These are phyloP conservation scores for Medicago lupulina DNA, from an alignment of 306 rosid species.

Conservation along the genomic window DNA sequence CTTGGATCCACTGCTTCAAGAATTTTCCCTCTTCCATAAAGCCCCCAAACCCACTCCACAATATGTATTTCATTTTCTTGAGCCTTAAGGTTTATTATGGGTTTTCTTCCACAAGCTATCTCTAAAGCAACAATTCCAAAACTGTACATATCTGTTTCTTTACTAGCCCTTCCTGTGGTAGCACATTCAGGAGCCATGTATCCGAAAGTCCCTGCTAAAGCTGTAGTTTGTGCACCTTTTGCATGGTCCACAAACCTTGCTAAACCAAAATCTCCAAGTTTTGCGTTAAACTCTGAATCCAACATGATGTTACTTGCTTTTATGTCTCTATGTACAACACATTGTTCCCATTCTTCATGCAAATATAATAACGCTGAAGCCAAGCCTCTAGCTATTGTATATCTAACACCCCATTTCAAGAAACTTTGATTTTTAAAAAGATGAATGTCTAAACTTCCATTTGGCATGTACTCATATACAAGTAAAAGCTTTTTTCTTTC, in stretches of 20 bases:
- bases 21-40: slow-evolving; percentile 46
- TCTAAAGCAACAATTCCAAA: slow-evolving; percentile 54
- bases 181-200: slow-evolving; percentile 56
- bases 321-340: slow-evolving; percentile 54
- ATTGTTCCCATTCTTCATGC: slow-evolving; percentile 54
- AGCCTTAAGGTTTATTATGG: slow-evolving; percentile 5
- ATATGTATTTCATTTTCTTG: slow-evolving; percentile 38
- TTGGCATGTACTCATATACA: slow-evolving; percentile 53
- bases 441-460: slow-evolving; percentile 54
- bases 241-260: slow-evolving; percentile 53
- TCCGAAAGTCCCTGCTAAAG: slow-evolving; percentile 51
- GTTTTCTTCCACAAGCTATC: slow-evolving; percentile 51
- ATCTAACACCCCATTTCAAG: slow-evolving; percentile 44
- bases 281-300: slow-evolving; percentile 53
- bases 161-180: slow-evolving; percentile 31
- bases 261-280: slow-evolving; percentile 54
- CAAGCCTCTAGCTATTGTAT: slow-evolving; percentile 45
- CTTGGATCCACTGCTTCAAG: slow-evolving; percentile 42
- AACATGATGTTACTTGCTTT: slow-evolving; percentile 57
- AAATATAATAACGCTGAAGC: slow-evolving; percentile 48
- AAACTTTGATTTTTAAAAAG: slow-evolving; percentile 36
- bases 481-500: slow-evolving; percentile 38
- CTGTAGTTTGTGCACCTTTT: slow-evolving; percentile 46
- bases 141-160: slow-evolving; percentile 48
- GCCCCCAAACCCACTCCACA: slow-evolving; percentile 55